Conservation (phyloP, 1,139 yeast genomes). For the Candida sojae region DNA sequence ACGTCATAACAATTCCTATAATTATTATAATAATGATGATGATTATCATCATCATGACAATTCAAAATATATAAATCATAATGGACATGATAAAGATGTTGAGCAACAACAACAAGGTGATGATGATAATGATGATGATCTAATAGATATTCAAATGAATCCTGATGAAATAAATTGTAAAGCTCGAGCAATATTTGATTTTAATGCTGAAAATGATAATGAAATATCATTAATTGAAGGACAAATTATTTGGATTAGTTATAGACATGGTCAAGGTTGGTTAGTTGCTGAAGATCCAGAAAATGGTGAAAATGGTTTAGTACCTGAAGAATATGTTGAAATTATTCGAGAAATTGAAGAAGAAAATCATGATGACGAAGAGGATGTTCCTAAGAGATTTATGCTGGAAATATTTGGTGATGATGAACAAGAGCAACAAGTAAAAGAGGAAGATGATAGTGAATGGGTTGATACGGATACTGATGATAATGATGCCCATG, state of each 20-base stretch:
- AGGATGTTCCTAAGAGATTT: slow-evolving; percentile 49
- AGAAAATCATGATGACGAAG: slow-evolving; percentile 21
- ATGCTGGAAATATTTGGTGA: slow-evolving; percentile 41
- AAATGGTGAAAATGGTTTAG: slow-evolving; percentile 85
- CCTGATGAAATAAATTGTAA: slow-evolving; percentile 47
- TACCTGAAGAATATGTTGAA: slow-evolving; percentile 93
- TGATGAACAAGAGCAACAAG: slow-evolving; percentile 12
- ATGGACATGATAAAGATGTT: background rate
- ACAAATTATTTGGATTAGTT: slow-evolving; percentile 81
- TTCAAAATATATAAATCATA: background rate
- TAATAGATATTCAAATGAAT: slow-evolving; percentile 13
- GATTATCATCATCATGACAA: slow-evolving; percentile 10
- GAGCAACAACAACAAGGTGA: background rate
- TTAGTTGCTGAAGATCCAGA: slow-evolving; percentile 85
- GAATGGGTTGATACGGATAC: slow-evolving; percentile 41
- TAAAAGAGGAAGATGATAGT: slow-evolving; percentile 23
- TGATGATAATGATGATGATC: slow-evolving; percentile 5
- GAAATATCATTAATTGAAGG: slow-evolving; percentile 81
- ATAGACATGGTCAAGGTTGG: slow-evolving; percentile 99
- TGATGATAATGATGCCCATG: slow-evolving; percentile 8
- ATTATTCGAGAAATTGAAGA: slow-evolving; percentile 31
- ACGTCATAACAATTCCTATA: slow-evolving; percentile 8
- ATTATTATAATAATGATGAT: slow-evolving; percentile 14
- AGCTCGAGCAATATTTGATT: slow-evolving; percentile 88
- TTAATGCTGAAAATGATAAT: slow-evolving; percentile 90